Percentiles rank a stretch among this genome's conserved stretches.
phyloP scores from a whole-genome alignment of 257 asterid species.

The Solanum neorickii region DNA sequence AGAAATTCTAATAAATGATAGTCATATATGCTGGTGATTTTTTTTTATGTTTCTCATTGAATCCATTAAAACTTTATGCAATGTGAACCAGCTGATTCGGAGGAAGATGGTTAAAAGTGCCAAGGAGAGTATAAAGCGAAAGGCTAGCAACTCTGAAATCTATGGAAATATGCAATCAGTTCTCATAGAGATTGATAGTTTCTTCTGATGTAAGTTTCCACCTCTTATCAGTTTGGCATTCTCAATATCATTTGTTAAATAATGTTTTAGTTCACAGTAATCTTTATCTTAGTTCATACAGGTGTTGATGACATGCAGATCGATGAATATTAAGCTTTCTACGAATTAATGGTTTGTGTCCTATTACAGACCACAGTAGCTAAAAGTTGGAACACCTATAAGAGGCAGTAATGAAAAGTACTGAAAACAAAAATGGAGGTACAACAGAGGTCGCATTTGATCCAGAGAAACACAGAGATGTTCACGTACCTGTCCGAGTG shows the following conservation, averaged over 20 bases:
- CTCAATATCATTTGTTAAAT: not conserved
- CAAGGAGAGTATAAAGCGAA: conserved; percentile 32
- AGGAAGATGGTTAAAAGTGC: conserved; percentile 42
- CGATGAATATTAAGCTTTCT: no score
- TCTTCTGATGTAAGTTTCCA: conserved; percentile 22
- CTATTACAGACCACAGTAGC: conserved; percentile 21
- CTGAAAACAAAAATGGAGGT: not conserved
- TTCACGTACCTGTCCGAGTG: conserved; percentile 42
- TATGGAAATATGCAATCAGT: conserved; percentile 50
- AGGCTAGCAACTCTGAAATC: conserved; percentile 36
- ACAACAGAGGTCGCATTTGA: conserved; percentile 14
- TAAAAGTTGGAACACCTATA: conserved; percentile 38
- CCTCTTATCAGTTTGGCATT: not conserved
- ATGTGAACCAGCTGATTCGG: conserved; percentile 24
- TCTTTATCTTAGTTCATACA: not conserved
- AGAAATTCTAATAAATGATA: no score
- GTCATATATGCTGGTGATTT: no score
- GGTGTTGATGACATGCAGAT: no score
- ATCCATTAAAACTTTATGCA: not conserved
- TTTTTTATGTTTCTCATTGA: no score
- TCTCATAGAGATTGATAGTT: conserved; percentile 35
- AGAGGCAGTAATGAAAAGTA: conserved; percentile 32
- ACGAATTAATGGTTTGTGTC: no score
- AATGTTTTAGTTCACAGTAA: not conserved
- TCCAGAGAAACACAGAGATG: conserved; percentile 34